phyloP scores from a whole-genome alignment of 2,329 filamentous ascomycete genomes.

The Parasarocladium wereldwijsianum region DNA sequence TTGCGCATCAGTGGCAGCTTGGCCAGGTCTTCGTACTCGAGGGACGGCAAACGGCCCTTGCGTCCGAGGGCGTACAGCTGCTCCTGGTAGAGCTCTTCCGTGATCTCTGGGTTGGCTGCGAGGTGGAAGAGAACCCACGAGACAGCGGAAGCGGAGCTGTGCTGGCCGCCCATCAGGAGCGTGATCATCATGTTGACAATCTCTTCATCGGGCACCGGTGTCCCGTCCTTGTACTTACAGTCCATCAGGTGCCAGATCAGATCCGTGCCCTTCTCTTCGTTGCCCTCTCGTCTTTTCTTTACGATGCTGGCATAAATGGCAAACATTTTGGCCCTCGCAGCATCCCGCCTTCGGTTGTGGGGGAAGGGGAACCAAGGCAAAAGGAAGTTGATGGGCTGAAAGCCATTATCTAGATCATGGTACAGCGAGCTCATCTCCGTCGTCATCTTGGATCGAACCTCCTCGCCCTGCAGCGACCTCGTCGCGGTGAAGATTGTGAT shows the following conservation, averaged over 20 bases:
- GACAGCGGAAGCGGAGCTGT: conserved; percentile 64
- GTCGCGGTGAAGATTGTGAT: conserved; percentile 74
- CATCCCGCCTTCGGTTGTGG: conserved; percentile 58
- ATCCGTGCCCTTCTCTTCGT: conserved; percentile 34
- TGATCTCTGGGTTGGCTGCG: conserved; percentile 52
- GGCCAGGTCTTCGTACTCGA: conserved; percentile 44
- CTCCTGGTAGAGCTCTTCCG: conserved; percentile 57
- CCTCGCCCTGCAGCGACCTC: conserved; percentile 59
- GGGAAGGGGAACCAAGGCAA: conserved; percentile 67
- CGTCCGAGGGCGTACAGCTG: conserved; percentile 35
- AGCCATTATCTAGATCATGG: conserved; percentile 64
- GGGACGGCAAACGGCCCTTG: conserved; percentile 30
- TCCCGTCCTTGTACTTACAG: conserved; percentile 62
- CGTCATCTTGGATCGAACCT: conserved; percentile 58
- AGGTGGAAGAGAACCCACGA: conserved; percentile 66
- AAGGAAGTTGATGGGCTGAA: conserved; percentile 70
- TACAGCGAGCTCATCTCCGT: conserved; percentile 60
- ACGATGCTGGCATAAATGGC: conserved; percentile 60
- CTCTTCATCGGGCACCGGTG: conserved; percentile 54
- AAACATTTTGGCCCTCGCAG: conserved; percentile 55
- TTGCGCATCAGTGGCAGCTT: conserved; percentile 46
- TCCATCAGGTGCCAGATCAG: conserved; percentile 74
- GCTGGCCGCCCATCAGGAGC: conserved; percentile 71
- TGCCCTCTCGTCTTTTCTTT: conserved; percentile 38
- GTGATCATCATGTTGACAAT: conserved; percentile 81